A percentile compares a stretch with the other conserved stretches of the same genome.
Conservation (phyloP, 2,329 filamentous ascomycete species). For the Daldinia sp. region DNA sequence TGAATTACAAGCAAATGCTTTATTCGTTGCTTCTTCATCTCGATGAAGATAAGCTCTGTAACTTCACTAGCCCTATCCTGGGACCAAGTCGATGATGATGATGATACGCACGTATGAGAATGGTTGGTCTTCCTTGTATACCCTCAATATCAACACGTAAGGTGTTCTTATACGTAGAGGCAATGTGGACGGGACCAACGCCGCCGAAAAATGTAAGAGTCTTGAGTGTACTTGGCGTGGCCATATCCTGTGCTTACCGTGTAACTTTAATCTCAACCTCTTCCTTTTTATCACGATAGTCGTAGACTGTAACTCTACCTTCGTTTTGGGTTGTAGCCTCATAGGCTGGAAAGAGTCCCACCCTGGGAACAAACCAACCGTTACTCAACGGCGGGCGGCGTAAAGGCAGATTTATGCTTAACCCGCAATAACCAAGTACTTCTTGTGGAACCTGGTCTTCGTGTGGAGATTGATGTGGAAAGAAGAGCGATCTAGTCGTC, state of each 20-base stretch:
- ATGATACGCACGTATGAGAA: not conserved
- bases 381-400: not conserved
- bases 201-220: conserved; percentile 34
- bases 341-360: not conserved
- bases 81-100: not conserved
- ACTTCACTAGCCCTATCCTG: not conserved
- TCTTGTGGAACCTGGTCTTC: not conserved
- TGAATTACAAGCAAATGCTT: not conserved
- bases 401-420: not conserved
- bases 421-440: not conserved
- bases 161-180: not conserved
- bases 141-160: not conserved
- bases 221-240: conserved; percentile 27
- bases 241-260: not conserved
- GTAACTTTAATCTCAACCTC: not conserved
- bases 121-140: not conserved
- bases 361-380: not conserved
- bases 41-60: not conserved
- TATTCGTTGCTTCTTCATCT: not conserved
- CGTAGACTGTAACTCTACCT: not conserved
- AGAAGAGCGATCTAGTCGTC: conserved; percentile 12
- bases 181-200: conserved; percentile 24
- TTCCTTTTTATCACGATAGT: not conserved
- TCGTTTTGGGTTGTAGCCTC: not conserved
- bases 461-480: not conserved